phyloP scores from a whole-genome alignment of 495 filamentous ascomycete genomes.

The Aspergillus heteromorphus region DNA sequence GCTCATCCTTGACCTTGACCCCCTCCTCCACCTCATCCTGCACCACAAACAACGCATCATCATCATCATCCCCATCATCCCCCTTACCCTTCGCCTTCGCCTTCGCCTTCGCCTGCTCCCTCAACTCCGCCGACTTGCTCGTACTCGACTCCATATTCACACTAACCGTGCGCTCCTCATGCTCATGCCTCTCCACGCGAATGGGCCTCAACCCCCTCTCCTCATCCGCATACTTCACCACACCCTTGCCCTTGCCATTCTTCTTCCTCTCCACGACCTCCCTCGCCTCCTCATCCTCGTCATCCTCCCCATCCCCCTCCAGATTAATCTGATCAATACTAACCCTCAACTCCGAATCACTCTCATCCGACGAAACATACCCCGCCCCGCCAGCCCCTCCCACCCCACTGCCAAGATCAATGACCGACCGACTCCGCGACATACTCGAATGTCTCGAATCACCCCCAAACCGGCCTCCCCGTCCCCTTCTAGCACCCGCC shows the following conservation, averaged over 20 bases:
- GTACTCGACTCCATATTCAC: constrained; percentile 50
- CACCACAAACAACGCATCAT: constrained; percentile 28
- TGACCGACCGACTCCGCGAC: constrained; percentile 25
- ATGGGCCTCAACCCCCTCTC: constrained; percentile 39
- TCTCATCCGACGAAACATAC: constrained; percentile 42
- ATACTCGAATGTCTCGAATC: constrained; percentile 24
- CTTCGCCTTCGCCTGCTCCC: constrained; percentile 31
- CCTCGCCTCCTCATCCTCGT: constrained; percentile 14
- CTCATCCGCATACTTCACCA: constrained; percentile 14
- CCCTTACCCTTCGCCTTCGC: too few relatives aligned
- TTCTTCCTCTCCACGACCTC: constrained; percentile 27
- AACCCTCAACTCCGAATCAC: constrained; percentile 31
- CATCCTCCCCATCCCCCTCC: constrained; percentile 35
- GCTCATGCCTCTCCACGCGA: constrained; percentile 45
- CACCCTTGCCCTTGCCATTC: constrained; percentile 36
- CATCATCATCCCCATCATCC: too few relatives aligned
- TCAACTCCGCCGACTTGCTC: constrained; percentile 37
- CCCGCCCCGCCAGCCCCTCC: constrained; percentile 14
- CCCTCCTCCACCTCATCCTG: constrained; percentile 19
- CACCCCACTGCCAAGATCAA: constrained; percentile 18
- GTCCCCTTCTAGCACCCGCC: constrained; percentile 22
- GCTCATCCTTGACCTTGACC: constrained; percentile 40
- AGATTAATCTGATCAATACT: constrained; percentile 50
- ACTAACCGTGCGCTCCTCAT: constrained; percentile 44
- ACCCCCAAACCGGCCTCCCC: constrained; percentile 24